A percentile compares a stretch with the other conserved stretches of the same genome.
phyloP scores from a whole-genome alignment of 495 filamentous ascomycete genomes.

The Aspergillus funiculosus region DNA sequence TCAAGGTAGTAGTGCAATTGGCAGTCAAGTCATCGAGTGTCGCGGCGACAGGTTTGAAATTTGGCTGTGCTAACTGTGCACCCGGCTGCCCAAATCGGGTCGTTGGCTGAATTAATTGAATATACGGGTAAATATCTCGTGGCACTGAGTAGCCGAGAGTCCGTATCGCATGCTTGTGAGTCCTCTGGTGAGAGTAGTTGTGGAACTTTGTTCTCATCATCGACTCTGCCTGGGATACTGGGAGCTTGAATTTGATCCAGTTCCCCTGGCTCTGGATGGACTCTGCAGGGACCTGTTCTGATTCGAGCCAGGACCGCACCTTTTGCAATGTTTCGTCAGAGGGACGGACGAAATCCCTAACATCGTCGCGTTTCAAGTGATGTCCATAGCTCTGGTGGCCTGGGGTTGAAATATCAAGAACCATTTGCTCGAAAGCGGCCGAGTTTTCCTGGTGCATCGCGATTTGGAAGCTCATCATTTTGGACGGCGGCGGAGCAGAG shows the following conservation, averaged over 20 bases:
- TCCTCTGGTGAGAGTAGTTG: conserved; percentile 39
- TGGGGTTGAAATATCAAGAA: conserved; percentile 60
- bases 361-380: conserved; percentile 55
- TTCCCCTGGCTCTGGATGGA: conserved; percentile 45
- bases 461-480: conserved; percentile 47
- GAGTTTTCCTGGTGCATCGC: conserved; percentile 49
- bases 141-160: conserved; percentile 58
- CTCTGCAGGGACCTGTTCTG: conserved; percentile 35
- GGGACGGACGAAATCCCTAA: conserved; percentile 47
- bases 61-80: conserved; percentile 20
- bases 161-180: conserved; percentile 38
- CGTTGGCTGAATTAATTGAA: conserved; percentile 53
- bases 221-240: conserved; percentile 46
- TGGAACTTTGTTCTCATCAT: conserved; percentile 53
- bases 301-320: conserved; percentile 48
- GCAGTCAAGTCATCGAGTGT: conserved; percentile 25
- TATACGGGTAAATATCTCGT: conserved; percentile 35
- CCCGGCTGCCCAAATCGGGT: conserved; percentile 44
- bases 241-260: conserved; percentile 51
- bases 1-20: conserved; percentile 46
- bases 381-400: conserved; percentile 55
- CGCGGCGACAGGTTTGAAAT: conserved; percentile 23
- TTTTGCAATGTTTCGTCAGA: conserved; percentile 32
- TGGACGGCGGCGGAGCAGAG: conserved; percentile 27
- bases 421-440: conserved; percentile 51